phyloP scores from a whole-genome alignment of 2,329 filamentous ascomycete species.

The Pseudogymnoascus sp. region DNA sequence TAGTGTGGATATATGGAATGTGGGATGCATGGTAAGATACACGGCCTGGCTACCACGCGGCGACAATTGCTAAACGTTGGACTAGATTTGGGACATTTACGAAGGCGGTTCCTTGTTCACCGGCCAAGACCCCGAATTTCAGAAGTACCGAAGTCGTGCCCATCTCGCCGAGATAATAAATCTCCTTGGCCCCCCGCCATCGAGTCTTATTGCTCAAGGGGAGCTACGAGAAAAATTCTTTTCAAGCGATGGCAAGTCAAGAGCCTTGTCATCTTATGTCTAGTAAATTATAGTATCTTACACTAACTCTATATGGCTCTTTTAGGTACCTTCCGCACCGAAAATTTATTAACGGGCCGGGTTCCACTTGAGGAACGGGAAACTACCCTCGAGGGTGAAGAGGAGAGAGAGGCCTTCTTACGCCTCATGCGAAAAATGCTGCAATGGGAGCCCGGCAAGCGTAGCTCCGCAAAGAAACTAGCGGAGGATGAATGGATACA shows the following conservation, averaged over 20 bases:
- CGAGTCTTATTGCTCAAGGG: not conserved
- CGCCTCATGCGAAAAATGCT: conserved; percentile 27
- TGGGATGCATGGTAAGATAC: conserved; percentile 39
- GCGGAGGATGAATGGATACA: conserved; percentile 18
- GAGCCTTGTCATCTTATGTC: not conserved
- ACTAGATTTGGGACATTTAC: conserved; percentile 42
- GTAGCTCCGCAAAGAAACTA: conserved; percentile 26
- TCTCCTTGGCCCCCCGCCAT: conserved; percentile 37
- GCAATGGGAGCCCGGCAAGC: conserved; percentile 25
- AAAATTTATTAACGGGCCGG: conserved; percentile 15
- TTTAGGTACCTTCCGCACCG: not conserved
- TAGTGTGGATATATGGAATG: conserved; percentile 45
- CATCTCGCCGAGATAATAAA: conserved; percentile 42
- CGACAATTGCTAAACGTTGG: not conserved
- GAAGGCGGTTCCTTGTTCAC: conserved; percentile 39
- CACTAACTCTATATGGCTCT: not conserved
- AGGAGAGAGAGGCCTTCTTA: conserved; percentile 27
- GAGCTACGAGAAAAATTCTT: not conserved
- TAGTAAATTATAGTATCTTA: too few relatives aligned
- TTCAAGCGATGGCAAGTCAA: not conserved
- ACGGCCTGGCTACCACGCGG: conserved; percentile 3
- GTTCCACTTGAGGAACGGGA: conserved; percentile 33
- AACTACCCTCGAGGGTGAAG: conserved; percentile 27
- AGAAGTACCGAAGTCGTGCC: conserved; percentile 14
- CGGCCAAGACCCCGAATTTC: conserved; percentile 9